Evolutionary conservation across 768 basidiomycete species (phyloP).

Genomic region (Lactarius pseudohatsudake): DNA sequence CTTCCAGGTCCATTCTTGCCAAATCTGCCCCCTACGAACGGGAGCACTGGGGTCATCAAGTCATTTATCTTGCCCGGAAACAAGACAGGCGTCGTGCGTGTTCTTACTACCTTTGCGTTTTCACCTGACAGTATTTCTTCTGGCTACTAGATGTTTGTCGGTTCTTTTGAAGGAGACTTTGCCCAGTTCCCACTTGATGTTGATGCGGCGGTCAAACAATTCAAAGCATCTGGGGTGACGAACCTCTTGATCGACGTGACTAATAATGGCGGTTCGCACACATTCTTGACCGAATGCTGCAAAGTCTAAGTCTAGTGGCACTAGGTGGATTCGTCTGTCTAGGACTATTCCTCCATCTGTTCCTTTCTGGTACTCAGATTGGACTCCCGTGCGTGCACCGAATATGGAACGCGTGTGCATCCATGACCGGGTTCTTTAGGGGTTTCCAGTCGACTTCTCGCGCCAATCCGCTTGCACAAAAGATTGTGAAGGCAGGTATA

Average conservation of each 20-base stretch:
- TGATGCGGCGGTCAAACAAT: constrained; percentile 44
- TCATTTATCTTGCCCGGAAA: constrained; percentile 56
- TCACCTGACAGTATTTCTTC: constrained; percentile 3
- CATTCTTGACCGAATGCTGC: too few relatives aligned
- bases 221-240: constrained; percentile 49
- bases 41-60: constrained; percentile 53
- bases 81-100: constrained; percentile 57
- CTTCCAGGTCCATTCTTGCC: constrained; percentile 53
- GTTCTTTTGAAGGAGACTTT: constrained; percentile 55
- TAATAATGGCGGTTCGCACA: constrained; percentile 56
- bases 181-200: constrained; percentile 52
- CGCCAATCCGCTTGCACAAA: constrained; percentile 57
- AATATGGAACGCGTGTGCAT: not conserved
- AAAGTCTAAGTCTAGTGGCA: not conserved
- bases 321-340: constrained; percentile 60
- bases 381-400: constrained; percentile 48
- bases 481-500: constrained; percentile 56
- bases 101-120: not conserved
- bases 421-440: constrained; percentile 35
- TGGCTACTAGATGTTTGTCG: constrained; percentile 53
- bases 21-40: constrained; percentile 44
- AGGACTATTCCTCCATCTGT: constrained; percentile 59
- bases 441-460: constrained; percentile 57
- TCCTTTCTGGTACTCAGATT: constrained; percentile 49
- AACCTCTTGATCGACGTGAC: constrained; percentile 57